A percentile compares a stretch with the other conserved stretches of the same genome.
phyloP scores from a whole-genome alignment of 2,329 filamentous ascomycete species.

The Pyricularia grisea region DNA sequence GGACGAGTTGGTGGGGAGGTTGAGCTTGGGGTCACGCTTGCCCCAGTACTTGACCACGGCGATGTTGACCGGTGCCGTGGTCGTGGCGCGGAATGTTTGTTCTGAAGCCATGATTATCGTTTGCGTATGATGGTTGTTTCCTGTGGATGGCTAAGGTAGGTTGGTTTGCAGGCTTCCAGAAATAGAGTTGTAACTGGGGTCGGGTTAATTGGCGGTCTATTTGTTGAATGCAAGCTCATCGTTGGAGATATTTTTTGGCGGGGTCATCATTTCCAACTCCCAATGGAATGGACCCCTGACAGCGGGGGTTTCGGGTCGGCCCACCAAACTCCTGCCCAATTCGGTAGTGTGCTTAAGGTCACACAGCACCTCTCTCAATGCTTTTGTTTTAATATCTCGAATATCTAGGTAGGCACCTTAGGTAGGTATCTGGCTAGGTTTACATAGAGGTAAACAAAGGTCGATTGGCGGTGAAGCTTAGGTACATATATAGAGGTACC shows the following conservation, averaged over 20 bases:
- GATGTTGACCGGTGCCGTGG: conserved; percentile 95
- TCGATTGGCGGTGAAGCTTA: no score
- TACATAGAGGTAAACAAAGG: neutral
- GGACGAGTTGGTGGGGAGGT: conserved; percentile 96
- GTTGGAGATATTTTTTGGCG: neutral
- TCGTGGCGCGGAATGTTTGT: conserved; percentile 80
- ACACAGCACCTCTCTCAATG: neutral
- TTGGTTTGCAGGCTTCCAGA: neutral
- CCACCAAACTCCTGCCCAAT: neutral
- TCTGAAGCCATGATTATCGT: conserved; percentile 29
- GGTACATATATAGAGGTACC: no score
- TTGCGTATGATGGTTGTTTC: neutral
- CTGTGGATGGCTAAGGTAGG: neutral
- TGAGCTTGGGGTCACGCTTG: conserved; percentile 87
- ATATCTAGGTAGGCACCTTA: no score
- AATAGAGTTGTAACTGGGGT: neutral
- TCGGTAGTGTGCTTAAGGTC: neutral
- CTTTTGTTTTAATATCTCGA: no score
- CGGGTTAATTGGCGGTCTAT: neutral
- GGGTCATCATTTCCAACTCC: neutral
- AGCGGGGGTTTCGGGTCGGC: neutral
- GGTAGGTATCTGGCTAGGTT: neutral
- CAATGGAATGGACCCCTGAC: neutral
- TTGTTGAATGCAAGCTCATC: neutral
- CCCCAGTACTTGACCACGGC: conserved; percentile 99